Conservation (phyloP, 768 basidiomycete species). For the Mycena haematopus region DNA sequence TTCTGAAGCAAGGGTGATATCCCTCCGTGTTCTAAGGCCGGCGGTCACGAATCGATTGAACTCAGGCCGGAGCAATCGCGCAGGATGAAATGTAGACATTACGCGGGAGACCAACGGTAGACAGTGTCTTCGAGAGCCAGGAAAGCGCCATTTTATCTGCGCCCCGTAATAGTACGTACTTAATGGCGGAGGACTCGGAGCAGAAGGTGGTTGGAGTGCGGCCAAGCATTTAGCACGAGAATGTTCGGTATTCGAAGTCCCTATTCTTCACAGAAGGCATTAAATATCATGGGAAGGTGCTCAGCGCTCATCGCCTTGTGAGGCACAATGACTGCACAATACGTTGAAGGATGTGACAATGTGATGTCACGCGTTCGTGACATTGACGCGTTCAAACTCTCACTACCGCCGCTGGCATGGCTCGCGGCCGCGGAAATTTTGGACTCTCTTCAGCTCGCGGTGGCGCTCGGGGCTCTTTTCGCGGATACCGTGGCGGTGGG, state of each 20-base stretch:
- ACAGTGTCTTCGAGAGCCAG: slow-evolving; percentile 8
- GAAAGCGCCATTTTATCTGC: slow-evolving; percentile 8
- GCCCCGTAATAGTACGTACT: too few relatives aligned
- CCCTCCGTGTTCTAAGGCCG: slow-evolving; percentile 18
- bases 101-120: too few relatives aligned
- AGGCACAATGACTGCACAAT: too few relatives aligned
- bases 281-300: too few relatives aligned
- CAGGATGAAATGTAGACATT: slow-evolving; percentile 12
- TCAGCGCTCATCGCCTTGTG: too few relatives aligned
- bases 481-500: slow-evolving; percentile 53
- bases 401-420: slow-evolving; percentile 41
- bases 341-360: too few relatives aligned
- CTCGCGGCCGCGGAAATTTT: slow-evolving; percentile 61
- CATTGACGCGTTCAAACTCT: not conserved
- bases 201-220: not conserved
- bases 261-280: too few relatives aligned
- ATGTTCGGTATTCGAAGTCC: not conserved
- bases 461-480: slow-evolving; percentile 51
- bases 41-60: slow-evolving; percentile 23
- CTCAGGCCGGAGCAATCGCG: slow-evolving; percentile 16
- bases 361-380: slow-evolving; percentile 18
- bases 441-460: slow-evolving; percentile 60
- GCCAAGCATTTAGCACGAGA: slow-evolving; percentile 11
- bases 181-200: slow-evolving; percentile 2
- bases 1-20: slow-evolving; percentile 6